Base-by-base conservation (phyloP, 352 stramenopile species). In the Phytophthora cryptogea region DNA sequence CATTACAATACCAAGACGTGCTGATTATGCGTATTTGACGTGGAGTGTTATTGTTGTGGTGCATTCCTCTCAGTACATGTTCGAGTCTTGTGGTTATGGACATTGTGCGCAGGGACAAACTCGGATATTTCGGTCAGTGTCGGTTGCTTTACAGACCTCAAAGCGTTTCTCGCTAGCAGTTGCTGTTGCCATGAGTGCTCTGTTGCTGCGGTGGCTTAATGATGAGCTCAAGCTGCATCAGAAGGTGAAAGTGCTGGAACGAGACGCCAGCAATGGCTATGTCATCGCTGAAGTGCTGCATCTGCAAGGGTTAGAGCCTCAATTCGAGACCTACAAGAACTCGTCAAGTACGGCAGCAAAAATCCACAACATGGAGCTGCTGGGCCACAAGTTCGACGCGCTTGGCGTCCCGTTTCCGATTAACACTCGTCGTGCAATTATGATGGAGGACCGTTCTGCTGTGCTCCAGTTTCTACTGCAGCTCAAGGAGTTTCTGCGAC, bases 181-280 rank as follows among this genome's bases (percentile, higher is more conserved):
- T 23, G 31, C 20, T 16, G 10, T 37, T 35, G 50, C 20, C 10
- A 92, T 92, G 83, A 85, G 74, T 23, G 68, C 75, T 13, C 66
- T 90, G 16, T 28, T 88, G 43, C 61, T 89, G 17, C 62, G 68
- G n/a, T 92, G 83, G 80, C 46, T 92, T 17, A 89, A 89, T 43
- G 68, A 88, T 2, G 74, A 90, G 53, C 68, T 90, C 9, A 53
- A 69, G 39, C 56, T 90, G 33, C 68, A 72, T 35, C 70, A 64
- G 9, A 70, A 66, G 17, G 76, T 92, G 45, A 32, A 74, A 20
- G 59, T 77, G 20, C 59, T 90, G 16, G 83, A 90, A 45, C 56
- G 70, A 27, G 80, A 92, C 54, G 59, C 87, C 8, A 88, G 80
- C 64, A 92, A 84, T 51, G 83, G 83, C 2, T 87, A 82, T 49